Evolutionary conservation across 805 yeast species (phyloP), one percentile per base, ranked within the genome.

Genomic region (Debaryomyces hansenii): DNA sequence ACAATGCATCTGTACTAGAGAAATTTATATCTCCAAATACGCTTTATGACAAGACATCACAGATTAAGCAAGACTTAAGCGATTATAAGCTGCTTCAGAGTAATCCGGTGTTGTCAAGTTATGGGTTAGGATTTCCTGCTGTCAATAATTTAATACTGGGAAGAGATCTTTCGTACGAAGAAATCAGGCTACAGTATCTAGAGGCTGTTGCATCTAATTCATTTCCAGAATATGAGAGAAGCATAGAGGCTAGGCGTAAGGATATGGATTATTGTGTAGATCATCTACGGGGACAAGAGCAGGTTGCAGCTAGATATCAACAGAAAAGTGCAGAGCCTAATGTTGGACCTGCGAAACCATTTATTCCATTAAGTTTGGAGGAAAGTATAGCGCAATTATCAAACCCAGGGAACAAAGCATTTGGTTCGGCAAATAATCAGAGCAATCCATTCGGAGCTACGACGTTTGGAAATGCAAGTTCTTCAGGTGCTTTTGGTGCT

Each of bases 151-250:
- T 82, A 36, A 77, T 82, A 7, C 52, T 64, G 2, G 79, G 75
- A 1, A 63, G 87, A 55, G 86, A 83, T 49, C 57, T 74, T 18
- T 80, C 85, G 0, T 66, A 63, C 18, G 86, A 81, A 48, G 86
- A 82, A 53, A 62, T 70, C 15, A 62, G 86, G 45, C 62, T 74
- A 42, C 72, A 74, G 49, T 79, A 65, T 48, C 62, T 67, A 50
- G 71, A 72, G 42, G 79, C 84, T 0, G 63, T 56, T 38, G 55
- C 63, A 4, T 57, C 58, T 12, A 74, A 74, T 46, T 56, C 57
- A 0, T 20, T 75, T 1, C 59, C 67, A 0, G 69, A 67, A 12
- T 78, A 72, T 51, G 75, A 72, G 37, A 62, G 63, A 12, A 69
- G 69, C 41, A 53, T 80, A 35, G 53, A 55, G 2, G 69, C 74